These are phyloP conservation scores for Syzygium oleosum DNA, from an alignment of 345 rosid genomes.

Conservation along the genomic window DNA sequence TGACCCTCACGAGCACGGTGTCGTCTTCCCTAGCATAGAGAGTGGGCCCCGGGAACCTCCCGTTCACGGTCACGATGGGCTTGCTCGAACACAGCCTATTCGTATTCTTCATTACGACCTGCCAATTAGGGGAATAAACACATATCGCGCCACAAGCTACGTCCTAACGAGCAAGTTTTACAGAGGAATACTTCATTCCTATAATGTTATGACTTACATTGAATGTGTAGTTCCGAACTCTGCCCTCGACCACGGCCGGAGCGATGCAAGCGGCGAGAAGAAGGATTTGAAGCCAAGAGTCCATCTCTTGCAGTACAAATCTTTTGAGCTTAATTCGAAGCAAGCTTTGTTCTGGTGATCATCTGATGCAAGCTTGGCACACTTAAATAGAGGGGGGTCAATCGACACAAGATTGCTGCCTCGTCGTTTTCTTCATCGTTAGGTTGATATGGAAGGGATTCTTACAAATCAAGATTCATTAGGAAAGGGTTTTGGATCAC, in stretches of 20 bases:
- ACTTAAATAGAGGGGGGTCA: neutral
- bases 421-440: slow-evolving; percentile 55
- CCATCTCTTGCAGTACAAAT: slow-evolving; percentile 19
- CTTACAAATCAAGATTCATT: slow-evolving; percentile 40
- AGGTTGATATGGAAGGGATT: slow-evolving; percentile 36
- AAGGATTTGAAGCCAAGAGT: slow-evolving; percentile 22
- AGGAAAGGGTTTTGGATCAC: neutral
- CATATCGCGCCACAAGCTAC: neutral
- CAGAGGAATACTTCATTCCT: neutral
- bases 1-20: slow-evolving; percentile 68
- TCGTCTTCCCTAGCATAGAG: slow-evolving; percentile 84
- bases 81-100: slow-evolving; percentile 71
- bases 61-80: slow-evolving; percentile 80
- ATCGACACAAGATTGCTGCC: slow-evolving; percentile 7
- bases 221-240: slow-evolving; percentile 65
- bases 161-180: neutral
- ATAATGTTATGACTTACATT: slow-evolving; percentile 27
- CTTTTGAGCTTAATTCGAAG: neutral
- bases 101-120: slow-evolving; percentile 66
- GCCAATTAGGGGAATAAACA: neutral
- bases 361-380: neutral
- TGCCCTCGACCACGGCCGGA: slow-evolving; percentile 40
- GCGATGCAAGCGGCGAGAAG: slow-evolving; percentile 33
- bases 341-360: neutral
- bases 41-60: slow-evolving; percentile 85